Conservation (phyloP, 2,329 filamentous ascomycete species). For the Apiospora hydei region DNA sequence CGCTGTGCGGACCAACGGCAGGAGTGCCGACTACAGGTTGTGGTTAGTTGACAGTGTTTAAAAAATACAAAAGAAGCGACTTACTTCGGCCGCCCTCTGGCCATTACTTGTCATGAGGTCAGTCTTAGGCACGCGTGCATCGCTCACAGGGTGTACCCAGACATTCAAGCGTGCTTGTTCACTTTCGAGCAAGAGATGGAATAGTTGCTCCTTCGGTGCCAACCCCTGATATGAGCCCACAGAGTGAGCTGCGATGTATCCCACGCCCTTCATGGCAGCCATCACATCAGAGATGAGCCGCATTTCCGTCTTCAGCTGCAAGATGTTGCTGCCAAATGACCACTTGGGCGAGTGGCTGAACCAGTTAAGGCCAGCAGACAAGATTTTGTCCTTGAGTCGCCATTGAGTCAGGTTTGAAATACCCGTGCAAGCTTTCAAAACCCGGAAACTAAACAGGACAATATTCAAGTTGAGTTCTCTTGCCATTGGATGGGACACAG, state of each 20-base stretch:
- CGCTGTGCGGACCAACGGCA: constrained; percentile 77
- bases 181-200: constrained; percentile 81
- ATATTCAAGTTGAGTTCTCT: constrained; percentile 92
- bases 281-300: constrained; percentile 81
- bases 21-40: constrained; percentile 56
- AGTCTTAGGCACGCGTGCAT: constrained; percentile 53
- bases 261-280: constrained; percentile 68
- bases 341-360: constrained; percentile 84
- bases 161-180: constrained; percentile 85
- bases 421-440: constrained; percentile 76
- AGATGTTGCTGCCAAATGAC: constrained; percentile 93
- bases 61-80: constrained; percentile 28
- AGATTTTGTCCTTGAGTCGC: constrained; percentile 85
- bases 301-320: constrained; percentile 93
- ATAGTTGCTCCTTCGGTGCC: constrained; percentile 81
- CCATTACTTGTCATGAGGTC: constrained; percentile 48
- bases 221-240: constrained; percentile 69
- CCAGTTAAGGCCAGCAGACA: constrained; percentile 89
- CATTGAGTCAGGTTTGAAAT: constrained; percentile 71
- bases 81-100: constrained; percentile 51
- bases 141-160: constrained; percentile 85
- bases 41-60: constrained; percentile 28
- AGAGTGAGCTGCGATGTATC: constrained; percentile 62
- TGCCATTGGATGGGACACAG: constrained; percentile 82
- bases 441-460: constrained; percentile 79